phyloP scores from a whole-genome alignment of 257 asterid species.

The Solanum medicagineum region DNA sequence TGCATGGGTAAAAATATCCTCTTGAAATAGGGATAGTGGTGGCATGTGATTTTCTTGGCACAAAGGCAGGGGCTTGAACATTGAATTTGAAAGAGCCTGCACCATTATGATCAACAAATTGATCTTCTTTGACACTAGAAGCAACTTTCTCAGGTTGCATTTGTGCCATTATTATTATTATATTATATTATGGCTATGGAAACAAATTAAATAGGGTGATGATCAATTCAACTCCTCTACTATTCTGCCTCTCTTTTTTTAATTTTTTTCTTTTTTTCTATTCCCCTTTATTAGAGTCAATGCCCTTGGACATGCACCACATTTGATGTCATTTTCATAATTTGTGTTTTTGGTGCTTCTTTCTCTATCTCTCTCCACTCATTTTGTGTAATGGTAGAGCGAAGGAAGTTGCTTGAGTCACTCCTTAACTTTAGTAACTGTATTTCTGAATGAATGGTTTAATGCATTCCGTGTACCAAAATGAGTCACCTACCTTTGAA shows the following conservation, averaged over 20 bases:
- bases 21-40: conserved; percentile 43
- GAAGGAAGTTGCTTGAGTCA: background rate
- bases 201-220: background rate
- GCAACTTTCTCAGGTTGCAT: conserved; percentile 8
- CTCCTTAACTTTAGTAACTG: background rate
- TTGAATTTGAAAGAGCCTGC: conserved; percentile 42
- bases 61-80: conserved; percentile 83
- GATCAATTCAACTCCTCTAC: background rate
- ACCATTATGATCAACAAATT: background rate
- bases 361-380: background rate
- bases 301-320: background rate
- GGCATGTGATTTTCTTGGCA: conserved; percentile 31
- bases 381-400: background rate
- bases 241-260: background rate
- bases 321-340: background rate
- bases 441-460: background rate
- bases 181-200: background rate
- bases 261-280: background rate
- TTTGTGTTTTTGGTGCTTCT: background rate
- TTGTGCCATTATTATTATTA: conserved; percentile 34
- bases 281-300: background rate
- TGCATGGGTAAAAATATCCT: conserved; percentile 51
- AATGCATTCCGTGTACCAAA: background rate
- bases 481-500: background rate
- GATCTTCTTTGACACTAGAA: background rate